These are phyloP conservation scores for Pugionium dolabratum DNA, from an alignment of 345 rosid genomes.

Conservation along the genomic window DNA sequence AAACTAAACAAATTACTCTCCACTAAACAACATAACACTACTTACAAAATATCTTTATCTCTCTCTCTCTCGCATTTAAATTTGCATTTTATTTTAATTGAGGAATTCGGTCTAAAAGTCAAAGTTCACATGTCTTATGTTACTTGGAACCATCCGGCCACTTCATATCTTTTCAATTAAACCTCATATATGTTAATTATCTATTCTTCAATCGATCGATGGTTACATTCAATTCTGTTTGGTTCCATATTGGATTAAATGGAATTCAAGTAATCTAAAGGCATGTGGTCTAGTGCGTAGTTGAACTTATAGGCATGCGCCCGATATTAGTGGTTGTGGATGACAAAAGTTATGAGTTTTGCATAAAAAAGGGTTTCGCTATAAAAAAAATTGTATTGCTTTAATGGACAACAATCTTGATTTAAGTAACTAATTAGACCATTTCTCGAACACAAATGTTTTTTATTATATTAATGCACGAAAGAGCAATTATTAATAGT, in stretches of 20 bases:
- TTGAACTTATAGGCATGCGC: background rate
- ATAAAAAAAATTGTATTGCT: conserved; percentile 10
- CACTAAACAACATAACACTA: conserved; percentile 32
- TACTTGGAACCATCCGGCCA: conserved; percentile 30
- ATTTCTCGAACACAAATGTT: conserved; percentile 12
- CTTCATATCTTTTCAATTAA: background rate
- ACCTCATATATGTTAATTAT: too few species aligned
- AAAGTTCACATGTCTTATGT: conserved; percentile 36
- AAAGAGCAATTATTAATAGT: too few species aligned
- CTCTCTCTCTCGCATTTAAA: conserved; percentile 26
- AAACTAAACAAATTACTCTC: conserved; percentile 26
- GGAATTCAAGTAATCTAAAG: too few species aligned
- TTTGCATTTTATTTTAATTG: conserved; percentile 19
- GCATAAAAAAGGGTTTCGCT: background rate
- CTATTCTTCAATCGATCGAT: too few species aligned
- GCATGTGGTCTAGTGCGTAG: too few species aligned
- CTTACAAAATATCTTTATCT: conserved; percentile 21
- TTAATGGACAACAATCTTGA: conserved; percentile 31
- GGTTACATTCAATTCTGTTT: background rate
- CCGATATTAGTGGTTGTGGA: background rate
- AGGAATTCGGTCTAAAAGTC: conserved; percentile 28
- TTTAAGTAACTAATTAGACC: conserved; percentile 23
- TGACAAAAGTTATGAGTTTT: conserved; percentile 14
- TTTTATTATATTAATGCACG: background rate
- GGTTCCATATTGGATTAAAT: background rate